These are phyloP conservation scores for Hanseniaspora taiwanica DNA, from an alignment of 805 yeast genomes.

Conservation along the genomic window DNA sequence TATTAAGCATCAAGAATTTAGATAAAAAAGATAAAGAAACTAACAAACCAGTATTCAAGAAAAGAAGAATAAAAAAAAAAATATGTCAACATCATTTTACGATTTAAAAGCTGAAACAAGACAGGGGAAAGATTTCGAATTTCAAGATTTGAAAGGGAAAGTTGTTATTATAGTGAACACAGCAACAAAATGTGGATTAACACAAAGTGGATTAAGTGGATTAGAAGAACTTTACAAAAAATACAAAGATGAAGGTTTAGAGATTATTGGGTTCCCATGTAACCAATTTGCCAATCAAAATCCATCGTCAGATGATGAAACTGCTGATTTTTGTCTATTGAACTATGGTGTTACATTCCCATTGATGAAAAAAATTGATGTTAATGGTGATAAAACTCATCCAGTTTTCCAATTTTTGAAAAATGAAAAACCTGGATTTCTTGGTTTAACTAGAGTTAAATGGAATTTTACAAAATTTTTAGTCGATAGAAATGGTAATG, in stretches of 20 bases:
- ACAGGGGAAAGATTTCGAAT: constrained; percentile 44
- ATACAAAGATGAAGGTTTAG: constrained; percentile 50
- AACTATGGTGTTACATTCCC: constrained; percentile 93
- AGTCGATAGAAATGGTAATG: constrained; percentile 40
- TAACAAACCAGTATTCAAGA: background rate
- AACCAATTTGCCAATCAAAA: constrained; percentile 80
- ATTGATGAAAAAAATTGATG: constrained; percentile 72
- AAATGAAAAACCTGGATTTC: constrained; percentile 37
- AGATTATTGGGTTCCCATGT: constrained; percentile 77
- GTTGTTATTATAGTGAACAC: constrained; percentile 77
- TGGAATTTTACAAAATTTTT: constrained; percentile 76
- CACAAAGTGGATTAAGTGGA: constrained; percentile 57
- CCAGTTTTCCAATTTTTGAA: constrained; percentile 75
- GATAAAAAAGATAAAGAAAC: background rate
- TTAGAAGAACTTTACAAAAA: constrained; percentile 55
- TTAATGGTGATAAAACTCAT: constrained; percentile 72
- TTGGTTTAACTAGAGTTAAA: constrained; percentile 59
- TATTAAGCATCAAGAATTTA: too few species aligned
- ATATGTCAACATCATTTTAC: constrained; percentile 49
- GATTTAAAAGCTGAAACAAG: constrained; percentile 47
- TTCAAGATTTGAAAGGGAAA: constrained; percentile 56
- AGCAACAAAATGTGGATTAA: constrained; percentile 73
- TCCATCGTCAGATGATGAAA: constrained; percentile 56
- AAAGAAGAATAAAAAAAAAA: background rate
- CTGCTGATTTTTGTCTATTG: constrained; percentile 54